A percentile compares a stretch with the other conserved stretches of the same genome.
Conservation (phyloP, 768 basidiomycete genomes). For the Leccinum rimulosum region DNA sequence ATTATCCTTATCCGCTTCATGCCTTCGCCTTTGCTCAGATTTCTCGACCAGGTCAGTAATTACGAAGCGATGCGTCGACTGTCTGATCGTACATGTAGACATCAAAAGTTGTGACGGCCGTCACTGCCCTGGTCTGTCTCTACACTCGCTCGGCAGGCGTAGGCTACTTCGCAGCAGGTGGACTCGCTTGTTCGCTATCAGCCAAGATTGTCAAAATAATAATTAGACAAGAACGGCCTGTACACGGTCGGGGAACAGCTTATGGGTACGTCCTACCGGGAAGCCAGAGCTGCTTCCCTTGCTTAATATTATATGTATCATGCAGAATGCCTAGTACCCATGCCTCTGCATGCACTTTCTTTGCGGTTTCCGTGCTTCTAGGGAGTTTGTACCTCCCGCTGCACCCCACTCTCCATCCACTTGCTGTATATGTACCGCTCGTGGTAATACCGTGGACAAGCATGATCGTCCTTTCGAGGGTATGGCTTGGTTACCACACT, state of each 20-base stretch:
- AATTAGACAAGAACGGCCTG: slow-evolving; percentile 66
- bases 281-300: neutral
- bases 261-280: slow-evolving; percentile 59
- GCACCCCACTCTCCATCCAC: slow-evolving; percentile 50
- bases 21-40: slow-evolving; percentile 25
- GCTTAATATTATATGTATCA: neutral
- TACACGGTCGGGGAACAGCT: slow-evolving; percentile 44
- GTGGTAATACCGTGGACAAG: slow-evolving; percentile 55
- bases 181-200: slow-evolving; percentile 50
- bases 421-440: slow-evolving; percentile 36
- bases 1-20: neutral
- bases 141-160: slow-evolving; percentile 64
- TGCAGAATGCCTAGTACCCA: slow-evolving; percentile 83
- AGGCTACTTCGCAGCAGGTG: slow-evolving; percentile 57
- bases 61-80: neutral
- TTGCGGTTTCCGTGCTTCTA: slow-evolving; percentile 56
- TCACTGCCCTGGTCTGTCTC: slow-evolving; percentile 50
- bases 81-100: slow-evolving; percentile 42
- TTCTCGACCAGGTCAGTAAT: slow-evolving; percentile 34
- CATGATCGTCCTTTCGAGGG: slow-evolving; percentile 58
- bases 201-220: slow-evolving; percentile 61
- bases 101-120: slow-evolving; percentile 49
- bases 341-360: slow-evolving; percentile 65
- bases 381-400: slow-evolving; percentile 57
- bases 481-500: slow-evolving; percentile 79